Conservation (phyloP, 192 early-diverging fungal genomes). For the Mortierella antarctica region DNA sequence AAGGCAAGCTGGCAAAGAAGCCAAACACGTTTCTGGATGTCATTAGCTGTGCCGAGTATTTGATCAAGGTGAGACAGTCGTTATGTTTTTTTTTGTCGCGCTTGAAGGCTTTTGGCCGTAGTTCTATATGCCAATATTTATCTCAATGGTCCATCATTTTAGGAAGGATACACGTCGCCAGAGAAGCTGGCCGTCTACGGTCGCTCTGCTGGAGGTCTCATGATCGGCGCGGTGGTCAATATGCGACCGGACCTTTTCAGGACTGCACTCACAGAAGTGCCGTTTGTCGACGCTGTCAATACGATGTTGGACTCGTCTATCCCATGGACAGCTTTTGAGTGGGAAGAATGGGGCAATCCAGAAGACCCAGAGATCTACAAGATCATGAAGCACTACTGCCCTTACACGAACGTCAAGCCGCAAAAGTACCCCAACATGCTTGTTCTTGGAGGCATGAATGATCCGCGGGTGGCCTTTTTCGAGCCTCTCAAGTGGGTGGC, state of each 20-base stretch:
- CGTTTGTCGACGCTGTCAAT: constrained; percentile 87
- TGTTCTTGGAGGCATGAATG: constrained; percentile 81
- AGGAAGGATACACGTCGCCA: constrained; percentile 58
- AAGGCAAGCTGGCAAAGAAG: constrained; percentile 77
- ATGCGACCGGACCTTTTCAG: constrained; percentile 75
- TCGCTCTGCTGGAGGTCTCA: constrained; percentile 28
- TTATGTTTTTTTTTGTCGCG: not conserved
- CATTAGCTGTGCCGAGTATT: constrained; percentile 70
- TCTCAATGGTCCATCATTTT: not conserved
- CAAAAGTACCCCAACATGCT: constrained; percentile 69
- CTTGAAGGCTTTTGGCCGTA: not conserved
- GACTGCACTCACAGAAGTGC: constrained; percentile 79
- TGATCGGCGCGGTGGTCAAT: constrained; percentile 71
- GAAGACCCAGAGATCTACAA: constrained; percentile 59
- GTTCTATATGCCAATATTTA: not conserved
- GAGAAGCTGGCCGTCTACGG: constrained; percentile 61
- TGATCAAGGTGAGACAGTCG: constrained; percentile 60
- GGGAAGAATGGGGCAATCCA: constrained; percentile 83
- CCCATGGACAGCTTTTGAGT: constrained; percentile 79
- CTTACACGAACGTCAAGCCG: constrained; percentile 72
- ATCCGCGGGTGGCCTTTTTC: constrained; percentile 85
- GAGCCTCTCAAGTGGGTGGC: constrained; percentile 92
- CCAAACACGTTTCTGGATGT: constrained; percentile 79
- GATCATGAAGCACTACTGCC: constrained; percentile 68
- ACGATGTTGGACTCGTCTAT: constrained; percentile 83